phyloP scores from a whole-genome alignment of 305 asterid genomes.

The Withania somnifera region DNA sequence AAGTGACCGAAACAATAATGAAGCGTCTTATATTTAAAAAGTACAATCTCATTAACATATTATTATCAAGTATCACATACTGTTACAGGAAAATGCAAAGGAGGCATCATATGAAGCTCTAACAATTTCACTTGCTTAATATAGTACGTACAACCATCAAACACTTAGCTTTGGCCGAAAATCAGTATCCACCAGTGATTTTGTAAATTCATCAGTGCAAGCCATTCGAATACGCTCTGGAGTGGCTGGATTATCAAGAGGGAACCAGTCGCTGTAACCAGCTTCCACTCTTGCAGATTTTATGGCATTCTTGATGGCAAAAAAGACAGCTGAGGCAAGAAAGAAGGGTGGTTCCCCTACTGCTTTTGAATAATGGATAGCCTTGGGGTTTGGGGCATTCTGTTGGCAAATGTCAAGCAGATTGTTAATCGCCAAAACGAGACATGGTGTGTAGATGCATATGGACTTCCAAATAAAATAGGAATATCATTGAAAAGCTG shows the following conservation, averaged over 20 bases:
- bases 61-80: background rate
- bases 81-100: background rate
- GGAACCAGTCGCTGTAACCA: conserved; percentile 69
- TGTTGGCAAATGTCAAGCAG: conserved; percentile 12
- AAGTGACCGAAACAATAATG: background rate
- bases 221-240: conserved; percentile 97
- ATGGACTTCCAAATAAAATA: background rate
- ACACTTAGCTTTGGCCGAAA: conserved; percentile 67
- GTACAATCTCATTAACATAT: background rate
- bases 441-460: background rate
- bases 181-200: conserved; percentile 25
- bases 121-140: background rate
- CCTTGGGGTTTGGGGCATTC: conserved; percentile 76
- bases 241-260: conserved; percentile 84
- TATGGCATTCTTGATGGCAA: conserved; percentile 81
- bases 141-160: conserved; percentile 8
- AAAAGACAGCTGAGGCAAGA: conserved; percentile 76
- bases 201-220: conserved; percentile 60
- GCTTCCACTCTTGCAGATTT: conserved; percentile 64
- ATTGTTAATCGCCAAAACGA: background rate
- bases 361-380: conserved; percentile 90
- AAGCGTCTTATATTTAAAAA: background rate
- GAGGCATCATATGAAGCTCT: background rate
- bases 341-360: conserved; percentile 98
- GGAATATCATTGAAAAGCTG: background rate